Conservation (phyloP, 2,329 filamentous ascomycete genomes). For the Cryphonectria parasitica region DNA sequence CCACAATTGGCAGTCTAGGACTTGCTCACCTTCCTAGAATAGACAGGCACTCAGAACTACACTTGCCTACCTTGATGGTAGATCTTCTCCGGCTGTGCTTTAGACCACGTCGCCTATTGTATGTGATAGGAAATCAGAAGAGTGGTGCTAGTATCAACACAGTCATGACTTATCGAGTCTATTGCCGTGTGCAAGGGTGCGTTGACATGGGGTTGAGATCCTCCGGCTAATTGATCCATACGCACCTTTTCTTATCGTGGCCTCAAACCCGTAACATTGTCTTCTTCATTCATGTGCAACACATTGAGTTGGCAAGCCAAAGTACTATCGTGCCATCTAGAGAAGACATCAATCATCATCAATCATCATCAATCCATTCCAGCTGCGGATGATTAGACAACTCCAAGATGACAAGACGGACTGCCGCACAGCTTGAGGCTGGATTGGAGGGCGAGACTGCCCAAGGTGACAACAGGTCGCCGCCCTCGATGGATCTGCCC, state of each 20-base stretch:
- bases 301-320: background rate
- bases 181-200: background rate
- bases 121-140: background rate
- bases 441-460: background rate
- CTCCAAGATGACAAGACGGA: slow-evolving; percentile 17
- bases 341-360: background rate
- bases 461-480: background rate
- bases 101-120: background rate
- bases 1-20: background rate
- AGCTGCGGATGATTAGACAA: background rate
- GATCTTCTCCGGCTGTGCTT: background rate
- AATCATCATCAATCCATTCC: too few relatives aligned
- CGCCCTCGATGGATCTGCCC: slow-evolving; percentile 6
- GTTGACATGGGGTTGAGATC: background rate
- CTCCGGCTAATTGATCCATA: background rate
- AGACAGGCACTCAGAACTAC: background rate
- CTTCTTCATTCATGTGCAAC: background rate
- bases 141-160: background rate
- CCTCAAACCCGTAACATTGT: background rate
- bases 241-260: background rate
- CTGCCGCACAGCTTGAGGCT: background rate
- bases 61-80: too few relatives aligned
- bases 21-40: background rate
- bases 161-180: background rate
- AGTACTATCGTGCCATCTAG: background rate